These are phyloP conservation scores for Kalaharituber pfeilii DNA, from an alignment of 2,329 filamentous ascomycete genomes.

Conservation along the genomic window DNA sequence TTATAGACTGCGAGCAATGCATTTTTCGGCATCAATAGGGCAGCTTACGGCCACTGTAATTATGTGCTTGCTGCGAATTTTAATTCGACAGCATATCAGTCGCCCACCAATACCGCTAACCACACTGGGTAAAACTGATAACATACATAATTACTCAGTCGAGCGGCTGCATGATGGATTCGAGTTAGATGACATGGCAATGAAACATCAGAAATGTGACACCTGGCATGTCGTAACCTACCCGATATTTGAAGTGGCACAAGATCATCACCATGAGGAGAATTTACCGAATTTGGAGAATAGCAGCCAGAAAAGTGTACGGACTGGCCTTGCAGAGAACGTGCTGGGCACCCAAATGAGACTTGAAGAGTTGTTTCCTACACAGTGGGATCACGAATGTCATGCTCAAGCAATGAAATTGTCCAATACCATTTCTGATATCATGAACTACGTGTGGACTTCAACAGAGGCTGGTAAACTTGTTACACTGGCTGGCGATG, in stretches of 20 bases:
- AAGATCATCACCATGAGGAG: neutral
- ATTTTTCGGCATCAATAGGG: conserved; percentile 12
- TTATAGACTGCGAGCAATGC: conserved; percentile 13
- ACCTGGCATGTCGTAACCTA: neutral
- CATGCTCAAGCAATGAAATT: neutral
- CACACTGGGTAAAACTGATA: no score
- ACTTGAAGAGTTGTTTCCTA: neutral
- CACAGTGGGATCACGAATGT: neutral
- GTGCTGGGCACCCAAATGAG: neutral
- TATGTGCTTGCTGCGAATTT: neutral
- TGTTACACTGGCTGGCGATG: neutral
- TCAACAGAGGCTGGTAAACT: neutral
- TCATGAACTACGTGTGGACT: neutral
- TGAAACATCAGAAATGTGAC: neutral
- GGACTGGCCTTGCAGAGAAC: neutral
- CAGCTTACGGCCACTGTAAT: conserved; percentile 4
- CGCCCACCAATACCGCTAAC: neutral
- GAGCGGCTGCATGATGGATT: neutral
- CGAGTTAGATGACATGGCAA: neutral
- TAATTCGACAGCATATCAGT: neutral
- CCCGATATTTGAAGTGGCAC: neutral
- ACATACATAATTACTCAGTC: neutral
- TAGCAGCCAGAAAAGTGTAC: no score
- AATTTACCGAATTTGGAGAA: no score
- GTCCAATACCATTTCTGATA: neutral